phyloP scores from a whole-genome alignment of 1,284 basidiomycete genomes.

The Tilletia walkeri region DNA sequence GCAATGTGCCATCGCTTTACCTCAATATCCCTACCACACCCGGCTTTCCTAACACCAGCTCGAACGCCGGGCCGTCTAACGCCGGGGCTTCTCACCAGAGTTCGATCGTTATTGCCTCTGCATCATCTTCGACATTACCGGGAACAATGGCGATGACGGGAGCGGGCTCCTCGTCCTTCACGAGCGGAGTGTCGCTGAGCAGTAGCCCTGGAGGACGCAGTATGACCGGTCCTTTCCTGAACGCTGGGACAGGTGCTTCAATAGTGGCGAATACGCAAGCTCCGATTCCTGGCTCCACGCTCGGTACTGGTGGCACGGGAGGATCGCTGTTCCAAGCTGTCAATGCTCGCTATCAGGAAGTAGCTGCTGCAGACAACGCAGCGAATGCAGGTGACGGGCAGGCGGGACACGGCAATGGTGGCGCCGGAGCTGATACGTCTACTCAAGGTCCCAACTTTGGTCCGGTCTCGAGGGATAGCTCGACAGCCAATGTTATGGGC shows the following conservation, averaged over 20 bases:
- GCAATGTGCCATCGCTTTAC: slow-evolving; percentile 1
- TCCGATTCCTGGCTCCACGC: not conserved
- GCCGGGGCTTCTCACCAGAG: not conserved
- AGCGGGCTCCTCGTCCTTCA: not conserved
- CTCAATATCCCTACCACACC: slow-evolving; percentile 4
- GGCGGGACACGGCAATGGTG: not conserved
- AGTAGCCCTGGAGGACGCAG: slow-evolving; percentile 11
- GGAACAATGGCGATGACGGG: not conserved
- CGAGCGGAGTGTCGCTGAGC: not conserved
- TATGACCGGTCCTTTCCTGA: not conserved
- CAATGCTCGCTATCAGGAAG: slow-evolving; percentile 17
- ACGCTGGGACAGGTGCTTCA: not conserved
- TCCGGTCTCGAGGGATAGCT: not conserved
- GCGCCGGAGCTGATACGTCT: not conserved
- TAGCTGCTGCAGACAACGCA: slow-evolving; percentile 4
- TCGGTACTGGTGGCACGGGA: not conserved
- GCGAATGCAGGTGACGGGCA: not conserved
- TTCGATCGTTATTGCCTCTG: slow-evolving; percentile 3
- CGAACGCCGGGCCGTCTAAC: not conserved
- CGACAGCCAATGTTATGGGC: not conserved
- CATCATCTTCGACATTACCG: not conserved
- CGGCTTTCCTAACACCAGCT: not conserved
- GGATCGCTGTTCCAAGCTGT: slow-evolving; percentile 16
- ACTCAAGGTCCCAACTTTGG: not conserved
- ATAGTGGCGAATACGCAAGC: slow-evolving; percentile 7